Evolutionary conservation across 2,329 filamentous ascomycete species (phyloP), one percentile per base, ranked within the genome.

Genomic region (Hypoxylon sp.): DNA sequence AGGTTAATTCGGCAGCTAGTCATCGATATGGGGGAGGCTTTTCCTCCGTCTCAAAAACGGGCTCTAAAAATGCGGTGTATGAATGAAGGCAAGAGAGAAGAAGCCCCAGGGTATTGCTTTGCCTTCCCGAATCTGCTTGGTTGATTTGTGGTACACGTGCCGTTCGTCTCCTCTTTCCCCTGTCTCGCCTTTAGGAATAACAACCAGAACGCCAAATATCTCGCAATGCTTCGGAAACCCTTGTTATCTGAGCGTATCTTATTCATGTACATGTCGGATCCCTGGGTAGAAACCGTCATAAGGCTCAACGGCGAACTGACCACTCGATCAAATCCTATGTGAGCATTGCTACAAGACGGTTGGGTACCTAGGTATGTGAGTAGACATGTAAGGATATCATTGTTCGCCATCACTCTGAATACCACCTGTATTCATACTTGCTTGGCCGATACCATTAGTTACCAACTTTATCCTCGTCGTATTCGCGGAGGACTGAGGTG

Each of bases 381-480:
- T 21, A 9, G 16, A 19, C 7, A 19, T 21, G 37, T 3, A 41
- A 19, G 21, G n/a, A 39, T 12, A 41, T 62, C 39, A 67, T 54
- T 65, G 73, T 63, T 77, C 75, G 39, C 73, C 75, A 43, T 77
- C 75, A 52, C 74, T 76, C 32, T 73, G 71, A 45, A 53, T 50
- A 41, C 70, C 69, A 41, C 69, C 66, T 16, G 56, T 51, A 19
- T 68, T 72, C 21, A 70, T 70, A 51, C 74, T 73, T 5, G 64
- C 53, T 52, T 73, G 75, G 56, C 63, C 70, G 55, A 65, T 48
- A 43, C 76, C 76, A 45, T 76, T 77, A 11, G 74, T 76, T 21
- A 78, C 76, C 67, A 95, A 83, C 81, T 91, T 94, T 79, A 95
- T 94, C 61, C 90, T 84, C 3, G 87, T 88, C 12, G 83, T 80